A percentile compares a stretch with the other conserved stretches of the same genome.
Evolutionary conservation across 495 filamentous ascomycete species (phyloP).

Genomic region (Cairneyella variabilis): DNA sequence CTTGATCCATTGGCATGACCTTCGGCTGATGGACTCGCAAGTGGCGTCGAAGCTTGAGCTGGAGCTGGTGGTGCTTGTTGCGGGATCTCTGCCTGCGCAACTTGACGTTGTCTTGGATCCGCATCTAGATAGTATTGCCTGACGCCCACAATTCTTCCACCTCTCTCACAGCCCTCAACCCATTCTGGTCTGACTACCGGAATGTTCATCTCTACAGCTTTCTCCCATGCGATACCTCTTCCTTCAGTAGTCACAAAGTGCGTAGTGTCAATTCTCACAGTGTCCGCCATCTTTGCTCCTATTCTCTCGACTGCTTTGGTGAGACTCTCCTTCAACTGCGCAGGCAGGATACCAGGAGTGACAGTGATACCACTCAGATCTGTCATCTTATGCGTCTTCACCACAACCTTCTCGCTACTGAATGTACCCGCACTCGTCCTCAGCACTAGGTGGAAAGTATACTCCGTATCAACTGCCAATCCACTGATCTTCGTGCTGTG

Average conservation of each 20-base stretch:
- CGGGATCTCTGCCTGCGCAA: slow-evolving; percentile 26
- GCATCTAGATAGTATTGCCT: slow-evolving; percentile 94
- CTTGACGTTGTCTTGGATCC: slow-evolving; percentile 47
- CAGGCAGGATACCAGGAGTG: slow-evolving; percentile 81
- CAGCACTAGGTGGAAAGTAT: slow-evolving; percentile 89
- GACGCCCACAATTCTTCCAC: slow-evolving; percentile 90
- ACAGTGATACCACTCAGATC: slow-evolving; percentile 95
- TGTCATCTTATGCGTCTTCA: slow-evolving; percentile 97
- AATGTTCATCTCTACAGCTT: slow-evolving; percentile 95
- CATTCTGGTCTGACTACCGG: slow-evolving; percentile 97
- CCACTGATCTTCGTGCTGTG: slow-evolving; percentile 95
- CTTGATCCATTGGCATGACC: slow-evolving; percentile 14
- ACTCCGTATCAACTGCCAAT: slow-evolving; percentile 92
- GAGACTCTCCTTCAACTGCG: slow-evolving; percentile 69
- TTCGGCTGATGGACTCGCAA: slow-evolving; percentile 20
- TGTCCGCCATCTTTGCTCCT: slow-evolving; percentile 86
- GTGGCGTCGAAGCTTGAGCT: slow-evolving; percentile 15
- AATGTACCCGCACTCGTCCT: slow-evolving; percentile 88
- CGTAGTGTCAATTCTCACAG: slow-evolving; percentile 93
- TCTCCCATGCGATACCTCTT: slow-evolving; percentile 85
- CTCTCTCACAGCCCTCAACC: slow-evolving; percentile 90
- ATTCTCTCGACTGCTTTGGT: slow-evolving; percentile 76
- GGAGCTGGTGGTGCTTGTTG: slow-evolving; percentile 24
- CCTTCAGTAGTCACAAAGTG: slow-evolving; percentile 99
- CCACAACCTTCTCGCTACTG: slow-evolving; percentile 74